A percentile compares a stretch with the other conserved stretches of the same genome.
Conservation (phyloP, 495 filamentous ascomycete genomes). For the Hypoxylon crocopeplum region DNA sequence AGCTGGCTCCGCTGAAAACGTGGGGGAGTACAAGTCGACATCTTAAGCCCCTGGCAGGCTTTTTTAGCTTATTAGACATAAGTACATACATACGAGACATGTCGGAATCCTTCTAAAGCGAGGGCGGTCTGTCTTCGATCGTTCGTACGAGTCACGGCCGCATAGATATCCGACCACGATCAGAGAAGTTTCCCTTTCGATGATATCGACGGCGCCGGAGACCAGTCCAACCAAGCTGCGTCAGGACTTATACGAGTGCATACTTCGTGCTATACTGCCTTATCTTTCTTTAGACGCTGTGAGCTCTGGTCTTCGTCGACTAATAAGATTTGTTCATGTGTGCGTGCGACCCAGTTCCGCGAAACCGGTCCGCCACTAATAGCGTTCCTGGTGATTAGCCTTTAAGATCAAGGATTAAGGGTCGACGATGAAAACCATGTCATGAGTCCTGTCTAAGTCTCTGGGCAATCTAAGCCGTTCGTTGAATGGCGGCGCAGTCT, state of each 20-base stretch:
- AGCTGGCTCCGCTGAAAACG: conserved; percentile 31
- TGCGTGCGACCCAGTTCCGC: conserved; percentile 26
- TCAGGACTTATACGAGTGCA: not conserved
- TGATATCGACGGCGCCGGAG: conserved; percentile 10
- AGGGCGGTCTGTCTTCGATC: conserved; percentile 4
- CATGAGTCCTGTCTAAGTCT: conserved; percentile 16
- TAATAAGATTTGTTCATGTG: conserved; percentile 21
- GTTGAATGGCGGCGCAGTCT: no score
- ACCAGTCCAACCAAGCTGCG: conserved; percentile 1
- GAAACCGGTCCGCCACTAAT: conserved; percentile 26
- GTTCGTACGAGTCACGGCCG: conserved; percentile 10
- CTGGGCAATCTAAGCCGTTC: conserved; percentile 16
- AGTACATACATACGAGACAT: conserved; percentile 12
- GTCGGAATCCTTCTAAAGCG: conserved; percentile 26
- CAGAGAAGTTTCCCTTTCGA: conserved; percentile 7
- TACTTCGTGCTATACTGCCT: conserved; percentile 4
- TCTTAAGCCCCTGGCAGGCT: conserved; percentile 14
- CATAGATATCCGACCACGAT: conserved; percentile 13
- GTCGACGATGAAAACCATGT: conserved; percentile 21
- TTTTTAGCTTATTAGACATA: conserved; percentile 7
- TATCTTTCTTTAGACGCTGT: conserved; percentile 8
- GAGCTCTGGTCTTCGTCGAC: conserved; percentile 11
- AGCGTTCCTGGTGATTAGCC: conserved; percentile 22
- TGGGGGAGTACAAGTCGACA: conserved; percentile 25
- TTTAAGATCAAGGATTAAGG: conserved; percentile 25